These are phyloP conservation scores for Calonectria pseudoturangicola DNA, from an alignment of 2,329 filamentous ascomycete species.

Conservation along the genomic window DNA sequence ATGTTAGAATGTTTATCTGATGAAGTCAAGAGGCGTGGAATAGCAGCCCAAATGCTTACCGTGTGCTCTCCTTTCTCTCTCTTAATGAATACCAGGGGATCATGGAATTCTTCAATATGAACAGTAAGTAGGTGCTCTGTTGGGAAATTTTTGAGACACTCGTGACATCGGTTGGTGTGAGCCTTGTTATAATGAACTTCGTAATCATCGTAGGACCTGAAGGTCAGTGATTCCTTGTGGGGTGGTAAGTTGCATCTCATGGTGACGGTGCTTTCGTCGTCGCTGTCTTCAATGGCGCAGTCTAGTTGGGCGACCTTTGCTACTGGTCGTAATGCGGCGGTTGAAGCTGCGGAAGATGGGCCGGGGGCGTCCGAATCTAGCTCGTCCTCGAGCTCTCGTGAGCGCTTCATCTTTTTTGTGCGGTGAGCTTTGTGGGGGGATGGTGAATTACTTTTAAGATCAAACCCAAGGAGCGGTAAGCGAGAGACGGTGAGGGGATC, in stretches of 20 bases:
- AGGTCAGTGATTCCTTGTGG: slow-evolving; percentile 81
- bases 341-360: slow-evolving; percentile 42
- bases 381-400: slow-evolving; percentile 75
- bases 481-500: slow-evolving; percentile 42
- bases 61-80: slow-evolving; percentile 90
- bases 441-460: slow-evolving; percentile 54
- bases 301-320: slow-evolving; percentile 79
- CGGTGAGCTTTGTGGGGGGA: slow-evolving; percentile 55
- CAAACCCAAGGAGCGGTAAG: slow-evolving; percentile 49
- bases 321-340: slow-evolving; percentile 55
- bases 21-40: neutral
- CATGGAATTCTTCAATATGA: slow-evolving; percentile 94
- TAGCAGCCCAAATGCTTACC: slow-evolving; percentile 68
- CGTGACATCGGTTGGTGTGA: slow-evolving; percentile 89
- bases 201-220: slow-evolving; percentile 86
- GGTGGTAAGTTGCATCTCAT: slow-evolving; percentile 91
- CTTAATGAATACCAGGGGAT: slow-evolving; percentile 83
- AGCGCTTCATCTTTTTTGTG: slow-evolving; percentile 74
- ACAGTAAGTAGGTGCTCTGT: slow-evolving; percentile 86
- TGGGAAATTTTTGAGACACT: slow-evolving; percentile 92
- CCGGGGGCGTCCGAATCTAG: slow-evolving; percentile 56
- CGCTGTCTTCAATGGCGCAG: slow-evolving; percentile 58
- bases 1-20: slow-evolving; percentile 39
- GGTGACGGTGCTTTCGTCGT: slow-evolving; percentile 61
- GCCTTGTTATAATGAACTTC: slow-evolving; percentile 88